Conservation (phyloP, 257 asterid species). For the Nicotiana knightiana region DNA sequence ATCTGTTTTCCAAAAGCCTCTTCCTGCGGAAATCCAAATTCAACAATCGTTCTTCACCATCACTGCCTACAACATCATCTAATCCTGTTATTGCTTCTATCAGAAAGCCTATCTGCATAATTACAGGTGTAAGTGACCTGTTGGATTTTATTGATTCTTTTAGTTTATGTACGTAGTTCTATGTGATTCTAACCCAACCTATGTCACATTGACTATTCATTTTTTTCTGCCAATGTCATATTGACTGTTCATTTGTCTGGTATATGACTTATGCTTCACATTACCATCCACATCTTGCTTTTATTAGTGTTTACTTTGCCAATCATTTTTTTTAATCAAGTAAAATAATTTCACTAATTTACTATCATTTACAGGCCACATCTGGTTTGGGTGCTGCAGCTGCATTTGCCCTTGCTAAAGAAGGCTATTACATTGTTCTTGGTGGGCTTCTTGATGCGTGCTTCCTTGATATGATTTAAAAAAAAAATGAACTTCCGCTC, state of each 20-base stretch:
- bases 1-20: constrained; percentile 27
- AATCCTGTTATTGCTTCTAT: neutral
- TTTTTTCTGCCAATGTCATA: neutral
- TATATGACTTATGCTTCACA: neutral
- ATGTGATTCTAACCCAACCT: neutral
- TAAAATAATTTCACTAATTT: neutral
- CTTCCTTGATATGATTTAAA: neutral
- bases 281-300: neutral
- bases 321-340: neutral
- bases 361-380: constrained; percentile 53
- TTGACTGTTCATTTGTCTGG: neutral
- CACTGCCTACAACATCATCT: constrained; percentile 3
- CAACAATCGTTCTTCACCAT: constrained; percentile 24
- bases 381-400: constrained; percentile 93
- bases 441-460: constrained; percentile 35
- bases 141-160: neutral
- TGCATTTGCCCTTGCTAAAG: constrained; percentile 61
- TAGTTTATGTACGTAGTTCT: neutral
- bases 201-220: neutral
- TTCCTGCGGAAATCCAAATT: constrained; percentile 15
- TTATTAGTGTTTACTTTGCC: neutral
- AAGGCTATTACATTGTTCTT: constrained; percentile 72
- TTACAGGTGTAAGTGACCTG: constrained; percentile 63
- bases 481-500: neutral
- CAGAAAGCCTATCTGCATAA: constrained; percentile 53